phyloP scores from a whole-genome alignment of 306 rosid genomes.

The Urtica urens region DNA sequence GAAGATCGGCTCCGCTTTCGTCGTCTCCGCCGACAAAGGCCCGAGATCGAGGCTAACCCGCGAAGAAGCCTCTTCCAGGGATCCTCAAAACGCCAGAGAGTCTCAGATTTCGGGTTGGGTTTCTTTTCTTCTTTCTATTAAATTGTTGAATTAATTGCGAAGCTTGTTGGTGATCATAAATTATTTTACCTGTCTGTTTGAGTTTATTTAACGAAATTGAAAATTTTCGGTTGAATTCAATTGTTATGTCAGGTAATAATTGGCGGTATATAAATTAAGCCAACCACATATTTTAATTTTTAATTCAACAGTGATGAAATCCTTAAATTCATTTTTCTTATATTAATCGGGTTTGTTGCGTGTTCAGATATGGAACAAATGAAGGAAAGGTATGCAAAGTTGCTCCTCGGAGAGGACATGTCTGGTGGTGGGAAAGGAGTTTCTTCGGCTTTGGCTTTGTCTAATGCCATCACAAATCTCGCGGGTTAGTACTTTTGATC shows the following conservation, averaged over 20 bases:
- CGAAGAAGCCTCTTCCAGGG: slow-evolving; percentile 30
- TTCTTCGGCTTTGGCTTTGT: slow-evolving; percentile 89
- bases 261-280: neutral
- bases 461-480: slow-evolving; percentile 95
- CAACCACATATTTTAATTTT: neutral
- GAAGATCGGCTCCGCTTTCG: neutral
- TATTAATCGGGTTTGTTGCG: slow-evolving; percentile 17
- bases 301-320: neutral
- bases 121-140: neutral
- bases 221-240: slow-evolving; percentile 1
- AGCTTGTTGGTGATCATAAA: neutral
- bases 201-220: neutral
- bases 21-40: slow-evolving; percentile 5
- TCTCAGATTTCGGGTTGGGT: slow-evolving; percentile 3
- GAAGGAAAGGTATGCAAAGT: slow-evolving; percentile 88
- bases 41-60: slow-evolving; percentile 20
- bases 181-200: neutral
- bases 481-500: slow-evolving; percentile 44
- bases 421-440: slow-evolving; percentile 99
- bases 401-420: slow-evolving; percentile 95
- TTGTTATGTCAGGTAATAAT: slow-evolving; percentile 1
- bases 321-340: neutral
- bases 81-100: slow-evolving; percentile 19
- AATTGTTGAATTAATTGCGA: neutral
- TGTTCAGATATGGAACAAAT: slow-evolving; percentile 79